Percentiles rank a stretch among this genome's conserved stretches.
phyloP scores from a whole-genome alignment of 2,329 filamentous ascomycete species.

The Sclerotinia nivalis region DNA sequence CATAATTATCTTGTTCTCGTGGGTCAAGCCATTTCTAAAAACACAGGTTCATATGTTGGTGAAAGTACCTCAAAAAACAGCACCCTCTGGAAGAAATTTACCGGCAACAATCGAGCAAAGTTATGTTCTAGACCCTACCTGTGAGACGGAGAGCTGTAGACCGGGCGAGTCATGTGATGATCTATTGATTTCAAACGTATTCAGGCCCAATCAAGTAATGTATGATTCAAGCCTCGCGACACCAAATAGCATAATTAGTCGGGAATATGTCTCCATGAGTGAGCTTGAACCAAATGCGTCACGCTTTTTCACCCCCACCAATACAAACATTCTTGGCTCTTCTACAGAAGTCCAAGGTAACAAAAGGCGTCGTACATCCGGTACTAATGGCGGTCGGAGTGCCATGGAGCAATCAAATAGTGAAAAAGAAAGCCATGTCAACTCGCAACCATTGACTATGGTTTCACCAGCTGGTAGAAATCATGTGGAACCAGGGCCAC shows the following conservation, averaged over 20 bases:
- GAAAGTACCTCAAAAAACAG: neutral
- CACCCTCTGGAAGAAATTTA: conserved; percentile 17
- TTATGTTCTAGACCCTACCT: conserved; percentile 13
- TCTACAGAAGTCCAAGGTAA: conserved; percentile 5
- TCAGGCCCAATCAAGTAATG: conserved; percentile 1
- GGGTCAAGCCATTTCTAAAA: neutral
- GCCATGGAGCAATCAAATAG: neutral
- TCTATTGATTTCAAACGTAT: neutral
- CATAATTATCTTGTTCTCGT: neutral
- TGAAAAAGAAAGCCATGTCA: neutral
- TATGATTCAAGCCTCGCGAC: neutral
- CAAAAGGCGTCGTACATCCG: conserved; percentile 3
- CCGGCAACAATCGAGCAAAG: conserved; percentile 19
- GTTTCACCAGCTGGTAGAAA: neutral
- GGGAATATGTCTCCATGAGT: conserved; percentile 21
- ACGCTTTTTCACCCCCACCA: neutral
- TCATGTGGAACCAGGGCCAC: neutral
- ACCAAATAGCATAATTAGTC: neutral
- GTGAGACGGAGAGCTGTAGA: conserved; percentile 11
- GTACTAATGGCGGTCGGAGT: neutral
- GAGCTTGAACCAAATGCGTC: conserved; percentile 15
- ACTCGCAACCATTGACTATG: neutral
- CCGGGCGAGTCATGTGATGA: conserved; percentile 16
- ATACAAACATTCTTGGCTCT: conserved; percentile 11
- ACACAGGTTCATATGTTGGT: neutral